These are phyloP conservation scores for Xylaria digitata DNA, from an alignment of 2,329 filamentous ascomycete species.

Conservation along the genomic window DNA sequence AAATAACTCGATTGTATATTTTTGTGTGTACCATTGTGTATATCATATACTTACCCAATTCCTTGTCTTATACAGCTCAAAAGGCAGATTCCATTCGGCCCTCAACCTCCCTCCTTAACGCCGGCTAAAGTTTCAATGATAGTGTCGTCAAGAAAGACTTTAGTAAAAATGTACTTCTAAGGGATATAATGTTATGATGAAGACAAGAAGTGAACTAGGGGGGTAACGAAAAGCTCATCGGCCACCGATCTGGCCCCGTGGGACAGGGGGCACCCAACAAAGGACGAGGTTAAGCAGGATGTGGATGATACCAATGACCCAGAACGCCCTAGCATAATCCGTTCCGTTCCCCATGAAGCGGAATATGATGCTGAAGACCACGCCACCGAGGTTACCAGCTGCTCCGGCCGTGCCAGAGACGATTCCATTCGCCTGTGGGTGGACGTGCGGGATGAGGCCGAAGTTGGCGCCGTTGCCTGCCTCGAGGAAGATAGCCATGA, in stretches of 20 bases:
- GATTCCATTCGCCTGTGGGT: conserved; percentile 81
- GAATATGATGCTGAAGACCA: conserved; percentile 87
- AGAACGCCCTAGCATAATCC: conserved; percentile 77
- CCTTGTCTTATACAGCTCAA: background rate
- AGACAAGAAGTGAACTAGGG: background rate
- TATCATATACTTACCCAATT: background rate
- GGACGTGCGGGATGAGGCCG: conserved; percentile 85
- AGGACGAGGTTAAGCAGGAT: conserved; percentile 76
- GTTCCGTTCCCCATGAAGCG: conserved; percentile 73
- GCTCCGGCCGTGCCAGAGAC: conserved; percentile 84
- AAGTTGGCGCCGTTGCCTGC: conserved; percentile 90
- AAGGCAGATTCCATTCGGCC: background rate
- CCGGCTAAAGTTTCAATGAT: conserved; percentile 2
- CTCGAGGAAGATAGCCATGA: conserved; percentile 85
- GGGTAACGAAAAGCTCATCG: conserved; percentile 43
- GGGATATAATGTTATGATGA: background rate
- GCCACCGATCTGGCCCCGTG: conserved; percentile 64
- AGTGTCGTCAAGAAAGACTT: background rate
- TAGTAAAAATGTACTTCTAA: background rate
- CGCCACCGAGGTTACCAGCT: conserved; percentile 84
- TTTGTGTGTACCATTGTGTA: background rate
- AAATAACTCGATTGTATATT: conserved; percentile 6
- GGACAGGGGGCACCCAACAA: conserved; percentile 65
- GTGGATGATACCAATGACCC: conserved; percentile 83
- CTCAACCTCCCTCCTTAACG: conserved; percentile 2